phyloP scores from a whole-genome alignment of 805 yeast genomes.

The Wickerhamomyces xylosicus region DNA sequence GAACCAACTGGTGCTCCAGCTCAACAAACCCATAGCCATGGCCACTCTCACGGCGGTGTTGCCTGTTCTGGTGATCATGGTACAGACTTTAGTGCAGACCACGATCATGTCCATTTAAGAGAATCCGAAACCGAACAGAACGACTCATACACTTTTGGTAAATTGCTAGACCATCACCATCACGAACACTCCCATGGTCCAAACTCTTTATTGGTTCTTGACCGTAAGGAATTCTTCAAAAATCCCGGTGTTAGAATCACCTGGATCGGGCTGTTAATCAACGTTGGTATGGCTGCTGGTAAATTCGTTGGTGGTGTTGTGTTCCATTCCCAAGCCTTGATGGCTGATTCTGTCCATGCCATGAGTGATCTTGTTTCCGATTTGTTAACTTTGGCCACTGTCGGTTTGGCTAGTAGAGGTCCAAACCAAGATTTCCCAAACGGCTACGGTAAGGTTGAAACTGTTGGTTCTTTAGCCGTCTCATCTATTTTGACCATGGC shows the following conservation, averaged over 20 bases:
- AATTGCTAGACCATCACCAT: slow-evolving; percentile 18
- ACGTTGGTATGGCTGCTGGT: slow-evolving; percentile 75
- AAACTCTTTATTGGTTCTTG: slow-evolving; percentile 23
- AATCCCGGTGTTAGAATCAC: slow-evolving; percentile 92
- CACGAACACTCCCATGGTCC: slow-evolving; percentile 27
- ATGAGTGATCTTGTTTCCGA: slow-evolving; percentile 86
- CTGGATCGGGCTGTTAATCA: slow-evolving; percentile 79
- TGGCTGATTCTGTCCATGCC: slow-evolving; percentile 95
- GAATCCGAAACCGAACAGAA: slow-evolving; percentile 33
- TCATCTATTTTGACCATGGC: slow-evolving; percentile 77
- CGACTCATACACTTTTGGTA: slow-evolving; percentile 28
- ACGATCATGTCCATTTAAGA: slow-evolving; percentile 30
- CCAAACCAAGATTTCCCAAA: slow-evolving; percentile 60
- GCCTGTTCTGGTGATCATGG: slow-evolving; percentile 20
- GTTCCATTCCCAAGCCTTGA: slow-evolving; percentile 88
- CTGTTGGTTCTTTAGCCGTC: slow-evolving; percentile 85
- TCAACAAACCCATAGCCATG: slow-evolving; percentile 1
- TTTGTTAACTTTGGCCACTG: slow-evolving; percentile 80
- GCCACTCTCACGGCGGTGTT: slow-evolving; percentile 20
- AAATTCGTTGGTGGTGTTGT: slow-evolving; percentile 85
- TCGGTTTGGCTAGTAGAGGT: slow-evolving; percentile 55
- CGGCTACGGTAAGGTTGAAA: slow-evolving; percentile 90
- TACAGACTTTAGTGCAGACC: slow-evolving; percentile 14
- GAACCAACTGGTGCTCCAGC: not conserved
- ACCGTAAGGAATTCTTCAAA: slow-evolving; percentile 33